Conservation (phyloP, 768 basidiomycete species). For the Trametes punicea region DNA sequence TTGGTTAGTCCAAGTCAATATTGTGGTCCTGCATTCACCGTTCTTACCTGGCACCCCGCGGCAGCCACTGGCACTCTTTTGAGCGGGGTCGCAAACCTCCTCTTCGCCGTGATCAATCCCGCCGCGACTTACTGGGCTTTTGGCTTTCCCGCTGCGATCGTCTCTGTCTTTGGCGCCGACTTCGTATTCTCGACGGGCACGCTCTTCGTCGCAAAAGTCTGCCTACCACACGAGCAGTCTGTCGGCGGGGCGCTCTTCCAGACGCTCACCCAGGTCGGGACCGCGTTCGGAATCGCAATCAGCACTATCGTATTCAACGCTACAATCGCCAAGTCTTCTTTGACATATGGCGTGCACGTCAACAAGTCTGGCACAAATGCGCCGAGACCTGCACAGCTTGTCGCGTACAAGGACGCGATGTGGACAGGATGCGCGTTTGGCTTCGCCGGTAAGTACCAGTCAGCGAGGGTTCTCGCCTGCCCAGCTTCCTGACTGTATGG, state of each 20-base stretch:
- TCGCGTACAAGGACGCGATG: slow-evolving; percentile 60
- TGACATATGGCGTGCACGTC: slow-evolving; percentile 31
- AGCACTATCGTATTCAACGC: slow-evolving; percentile 69
- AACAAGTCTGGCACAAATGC: slow-evolving; percentile 30
- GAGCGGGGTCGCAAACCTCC: slow-evolving; percentile 54
- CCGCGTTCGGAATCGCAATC: slow-evolving; percentile 66
- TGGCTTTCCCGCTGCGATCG: slow-evolving; percentile 63
- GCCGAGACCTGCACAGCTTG: slow-evolving; percentile 38
- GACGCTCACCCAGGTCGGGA: slow-evolving; percentile 74
- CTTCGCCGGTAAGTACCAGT: slow-evolving; percentile 53
- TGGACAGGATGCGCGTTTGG: slow-evolving; percentile 67
- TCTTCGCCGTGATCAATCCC: slow-evolving; percentile 67
- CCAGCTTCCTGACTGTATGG: too few species aligned
- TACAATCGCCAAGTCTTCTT: slow-evolving; percentile 37
- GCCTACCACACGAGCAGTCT: slow-evolving; percentile 67
- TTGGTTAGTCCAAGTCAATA: slow-evolving; percentile 54
- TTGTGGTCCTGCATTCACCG: background rate
- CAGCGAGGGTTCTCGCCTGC: too few species aligned
- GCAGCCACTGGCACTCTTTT: slow-evolving; percentile 54
- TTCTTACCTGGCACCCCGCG: background rate
- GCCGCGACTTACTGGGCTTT: slow-evolving; percentile 66
- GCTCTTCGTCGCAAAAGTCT: slow-evolving; percentile 71
- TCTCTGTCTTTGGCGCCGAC: slow-evolving; percentile 75
- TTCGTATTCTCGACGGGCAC: slow-evolving; percentile 74
- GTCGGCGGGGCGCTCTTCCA: slow-evolving; percentile 75